Evolutionary conservation across 2,329 filamentous ascomycete species (phyloP).

Genomic region (Nemania diffusa): DNA sequence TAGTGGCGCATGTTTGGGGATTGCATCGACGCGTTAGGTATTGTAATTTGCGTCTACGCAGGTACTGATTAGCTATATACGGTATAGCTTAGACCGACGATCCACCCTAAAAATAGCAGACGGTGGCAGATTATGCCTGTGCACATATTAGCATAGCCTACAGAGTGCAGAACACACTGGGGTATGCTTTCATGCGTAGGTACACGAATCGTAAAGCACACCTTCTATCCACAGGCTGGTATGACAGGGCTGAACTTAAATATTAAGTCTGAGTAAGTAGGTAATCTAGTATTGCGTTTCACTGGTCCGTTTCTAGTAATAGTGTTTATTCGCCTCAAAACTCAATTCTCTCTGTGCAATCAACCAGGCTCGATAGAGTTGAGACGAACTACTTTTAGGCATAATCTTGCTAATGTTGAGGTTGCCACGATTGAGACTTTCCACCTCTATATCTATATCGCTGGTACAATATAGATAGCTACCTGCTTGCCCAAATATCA

Average conservation of each 20-base stretch:
- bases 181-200: no score
- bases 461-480: no score
- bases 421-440: no score
- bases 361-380: background rate
- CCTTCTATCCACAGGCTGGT: background rate
- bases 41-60: no score
- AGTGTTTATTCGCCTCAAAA: background rate
- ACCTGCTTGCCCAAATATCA: no score
- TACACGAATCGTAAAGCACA: background rate
- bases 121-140: background rate
- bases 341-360: background rate
- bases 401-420: no score
- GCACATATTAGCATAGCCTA: background rate
- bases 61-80: background rate
- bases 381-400: background rate
- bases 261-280: background rate
- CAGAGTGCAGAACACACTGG: no score
- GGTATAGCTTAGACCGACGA: background rate
- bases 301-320: background rate
- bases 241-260: slow-evolving; percentile 14
- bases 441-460: no score
- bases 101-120: slow-evolving; percentile 9
- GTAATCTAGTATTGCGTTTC: background rate
- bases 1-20: slow-evolving; percentile 3
- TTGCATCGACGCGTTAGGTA: slow-evolving; percentile 2